A percentile compares a stretch with the other conserved stretches of the same genome.
Evolutionary conservation across 1,284 basidiomycete genomes (phyloP).

Genomic region (Malassezia sympodialis): DNA sequence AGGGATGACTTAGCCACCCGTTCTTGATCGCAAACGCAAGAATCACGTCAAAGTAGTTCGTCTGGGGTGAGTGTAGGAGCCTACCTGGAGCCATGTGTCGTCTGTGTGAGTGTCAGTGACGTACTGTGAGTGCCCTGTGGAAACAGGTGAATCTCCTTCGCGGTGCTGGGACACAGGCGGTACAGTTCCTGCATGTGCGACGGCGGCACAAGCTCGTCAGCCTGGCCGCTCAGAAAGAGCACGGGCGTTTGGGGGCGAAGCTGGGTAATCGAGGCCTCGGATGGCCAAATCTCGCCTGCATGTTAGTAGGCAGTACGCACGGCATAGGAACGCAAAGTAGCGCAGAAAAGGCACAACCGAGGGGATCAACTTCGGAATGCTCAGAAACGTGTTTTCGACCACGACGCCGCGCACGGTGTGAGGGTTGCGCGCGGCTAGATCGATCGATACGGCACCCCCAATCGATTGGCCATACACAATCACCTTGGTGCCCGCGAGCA

Average conservation of each 20-base stretch:
- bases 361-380: slow-evolving; percentile 52
- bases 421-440: slow-evolving; percentile 71
- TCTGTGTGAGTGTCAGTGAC: slow-evolving; percentile 40
- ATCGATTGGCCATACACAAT: slow-evolving; percentile 85
- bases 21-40: slow-evolving; percentile 30
- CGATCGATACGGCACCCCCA: slow-evolving; percentile 86
- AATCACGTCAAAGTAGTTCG: slow-evolving; percentile 38
- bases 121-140: slow-evolving; percentile 61
- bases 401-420: slow-evolving; percentile 47
- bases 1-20: slow-evolving; percentile 13
- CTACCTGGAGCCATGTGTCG: slow-evolving; percentile 38
- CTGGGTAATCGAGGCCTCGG: slow-evolving; percentile 59
- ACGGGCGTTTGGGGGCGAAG: slow-evolving; percentile 66
- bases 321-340: slow-evolving; percentile 69
- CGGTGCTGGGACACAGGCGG: slow-evolving; percentile 53
- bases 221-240: slow-evolving; percentile 68
- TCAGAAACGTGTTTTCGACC: slow-evolving; percentile 26
- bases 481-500: slow-evolving; percentile 52
- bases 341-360: slow-evolving; percentile 67
- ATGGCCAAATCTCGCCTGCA: slow-evolving; percentile 73
- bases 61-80: slow-evolving; percentile 1
- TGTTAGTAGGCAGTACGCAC: slow-evolving; percentile 6
- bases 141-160: slow-evolving; percentile 53
- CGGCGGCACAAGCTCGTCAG: slow-evolving; percentile 74
- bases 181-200: slow-evolving; percentile 72